phyloP scores from a whole-genome alignment of 2,329 filamentous ascomycete species.

The Colletotrichum sp. region DNA sequence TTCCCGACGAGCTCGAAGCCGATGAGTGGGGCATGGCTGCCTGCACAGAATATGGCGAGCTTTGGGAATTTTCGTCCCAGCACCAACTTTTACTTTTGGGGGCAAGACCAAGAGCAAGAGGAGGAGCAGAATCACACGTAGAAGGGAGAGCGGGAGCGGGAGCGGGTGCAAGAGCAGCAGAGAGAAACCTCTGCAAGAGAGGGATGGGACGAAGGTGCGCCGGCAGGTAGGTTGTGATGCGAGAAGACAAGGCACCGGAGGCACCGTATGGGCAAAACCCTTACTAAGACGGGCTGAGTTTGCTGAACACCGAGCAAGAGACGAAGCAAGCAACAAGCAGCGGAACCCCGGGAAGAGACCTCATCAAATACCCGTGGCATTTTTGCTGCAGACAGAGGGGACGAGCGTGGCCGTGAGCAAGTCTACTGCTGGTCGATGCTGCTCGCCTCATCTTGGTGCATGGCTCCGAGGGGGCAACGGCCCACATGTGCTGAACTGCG shows the following conservation, averaged over 20 bases:
- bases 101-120: neutral
- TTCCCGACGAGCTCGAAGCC: constrained; percentile 11
- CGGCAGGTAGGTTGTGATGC: neutral
- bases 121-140: neutral
- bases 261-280: neutral
- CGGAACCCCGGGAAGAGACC: neutral
- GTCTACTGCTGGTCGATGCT: neutral
- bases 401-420: constrained; percentile 3
- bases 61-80: neutral
- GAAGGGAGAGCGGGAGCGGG: neutral
- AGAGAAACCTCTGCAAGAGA: neutral
- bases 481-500: neutral
- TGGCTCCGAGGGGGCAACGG: neutral
- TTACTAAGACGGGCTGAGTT: neutral
- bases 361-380: constrained; percentile 13
- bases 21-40: constrained; percentile 16
- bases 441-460: constrained; percentile 20
- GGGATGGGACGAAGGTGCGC: neutral
- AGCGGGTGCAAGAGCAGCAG: neutral
- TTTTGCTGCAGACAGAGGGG: neutral
- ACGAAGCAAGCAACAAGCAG: neutral
- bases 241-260: neutral
- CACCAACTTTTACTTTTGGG: neutral
- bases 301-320: constrained; percentile 13
- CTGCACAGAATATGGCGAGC: neutral